These are phyloP conservation scores for Malbranchea zuffiana DNA, from an alignment of 2,329 filamentous ascomycete species.

Conservation along the genomic window DNA sequence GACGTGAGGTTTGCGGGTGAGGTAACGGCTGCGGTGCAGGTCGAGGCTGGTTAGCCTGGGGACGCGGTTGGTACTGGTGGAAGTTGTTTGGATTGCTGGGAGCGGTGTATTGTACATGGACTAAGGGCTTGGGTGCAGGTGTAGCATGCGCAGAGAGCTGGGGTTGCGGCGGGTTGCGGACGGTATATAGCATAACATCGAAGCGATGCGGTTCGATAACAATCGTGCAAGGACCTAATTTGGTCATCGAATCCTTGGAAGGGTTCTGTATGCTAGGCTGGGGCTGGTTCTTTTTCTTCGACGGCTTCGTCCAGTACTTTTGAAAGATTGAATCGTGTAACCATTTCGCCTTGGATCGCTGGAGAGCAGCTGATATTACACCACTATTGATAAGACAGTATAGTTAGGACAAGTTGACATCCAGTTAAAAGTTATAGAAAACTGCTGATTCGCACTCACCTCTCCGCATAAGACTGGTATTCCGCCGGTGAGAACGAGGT, in stretches of 20 bases:
- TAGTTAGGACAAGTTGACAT: background rate
- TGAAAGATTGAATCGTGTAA: slow-evolving; percentile 44
- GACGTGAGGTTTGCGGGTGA: slow-evolving; percentile 19
- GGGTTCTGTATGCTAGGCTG: slow-evolving; percentile 38
- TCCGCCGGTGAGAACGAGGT: slow-evolving; percentile 39
- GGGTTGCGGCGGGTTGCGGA: slow-evolving; percentile 39
- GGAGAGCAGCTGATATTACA: slow-evolving; percentile 47
- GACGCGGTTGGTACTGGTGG: slow-evolving; percentile 34
- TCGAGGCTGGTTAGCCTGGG: slow-evolving; percentile 19
- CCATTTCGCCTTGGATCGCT: slow-evolving; percentile 50
- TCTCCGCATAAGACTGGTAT: slow-evolving; percentile 51
- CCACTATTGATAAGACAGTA: slow-evolving; percentile 32
- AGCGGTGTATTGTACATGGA: slow-evolving; percentile 35
- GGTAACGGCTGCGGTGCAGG: slow-evolving; percentile 14
- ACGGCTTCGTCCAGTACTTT: slow-evolving; percentile 48
- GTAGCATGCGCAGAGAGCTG: slow-evolving; percentile 13
- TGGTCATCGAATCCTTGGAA: slow-evolving; percentile 43
- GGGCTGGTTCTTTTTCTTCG: slow-evolving; percentile 42
- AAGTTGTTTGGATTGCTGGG: slow-evolving; percentile 30
- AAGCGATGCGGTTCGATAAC: slow-evolving; percentile 55
- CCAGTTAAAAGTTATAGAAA: background rate
- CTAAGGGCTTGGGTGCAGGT: slow-evolving; percentile 28
- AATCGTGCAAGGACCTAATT: slow-evolving; percentile 48
- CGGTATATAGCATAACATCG: slow-evolving; percentile 46
- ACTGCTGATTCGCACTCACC: slow-evolving; percentile 23